Conservation (phyloP, 306 rosid species). For the Adenanthera pavonina region DNA sequence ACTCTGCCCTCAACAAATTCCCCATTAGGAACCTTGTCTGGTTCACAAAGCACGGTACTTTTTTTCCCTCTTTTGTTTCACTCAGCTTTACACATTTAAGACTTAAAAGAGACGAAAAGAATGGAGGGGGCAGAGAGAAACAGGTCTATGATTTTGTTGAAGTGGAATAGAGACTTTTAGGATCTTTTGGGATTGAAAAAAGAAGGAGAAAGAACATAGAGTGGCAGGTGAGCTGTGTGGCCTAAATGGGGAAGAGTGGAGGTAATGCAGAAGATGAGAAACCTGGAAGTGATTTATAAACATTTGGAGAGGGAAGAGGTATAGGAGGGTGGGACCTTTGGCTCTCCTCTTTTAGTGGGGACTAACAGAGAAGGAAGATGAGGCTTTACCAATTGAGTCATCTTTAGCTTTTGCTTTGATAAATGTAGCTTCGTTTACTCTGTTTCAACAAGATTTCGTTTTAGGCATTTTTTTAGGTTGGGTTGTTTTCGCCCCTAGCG, state of each 20-base stretch:
- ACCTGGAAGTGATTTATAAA: slow-evolving; percentile 41
- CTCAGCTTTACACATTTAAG: slow-evolving; percentile 11
- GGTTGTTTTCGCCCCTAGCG: not conserved
- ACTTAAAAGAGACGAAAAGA: slow-evolving; percentile 11
- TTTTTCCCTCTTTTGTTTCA: slow-evolving; percentile 4
- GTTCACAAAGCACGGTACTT: slow-evolving; percentile 1
- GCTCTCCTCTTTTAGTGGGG: slow-evolving; percentile 17
- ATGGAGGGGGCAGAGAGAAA: slow-evolving; percentile 7
- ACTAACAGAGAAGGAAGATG: not conserved
- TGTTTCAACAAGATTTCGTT: not conserved
- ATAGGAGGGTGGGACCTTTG: slow-evolving; percentile 34
- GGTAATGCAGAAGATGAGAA: slow-evolving; percentile 23
- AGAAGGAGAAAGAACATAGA: too few relatives aligned
- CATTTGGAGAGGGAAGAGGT: slow-evolving; percentile 40
- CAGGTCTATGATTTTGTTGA: slow-evolving; percentile 13
- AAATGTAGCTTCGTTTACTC: not conserved
- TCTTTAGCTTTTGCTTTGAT: slow-evolving; percentile 28
- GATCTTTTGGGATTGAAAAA: not conserved
- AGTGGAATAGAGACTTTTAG: slow-evolving; percentile 28
- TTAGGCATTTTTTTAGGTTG: not conserved
- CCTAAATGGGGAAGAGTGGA: slow-evolving; percentile 30
- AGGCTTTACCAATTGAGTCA: not conserved
- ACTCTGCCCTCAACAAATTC: slow-evolving; percentile 29
- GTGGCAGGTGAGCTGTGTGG: slow-evolving; percentile 31
- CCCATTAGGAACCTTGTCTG: slow-evolving; percentile 35